A percentile compares a stretch with the other conserved stretches of the same genome.
phyloP scores from a whole-genome alignment of 129 eudicot genomes.

The Escallonia rubra region DNA sequence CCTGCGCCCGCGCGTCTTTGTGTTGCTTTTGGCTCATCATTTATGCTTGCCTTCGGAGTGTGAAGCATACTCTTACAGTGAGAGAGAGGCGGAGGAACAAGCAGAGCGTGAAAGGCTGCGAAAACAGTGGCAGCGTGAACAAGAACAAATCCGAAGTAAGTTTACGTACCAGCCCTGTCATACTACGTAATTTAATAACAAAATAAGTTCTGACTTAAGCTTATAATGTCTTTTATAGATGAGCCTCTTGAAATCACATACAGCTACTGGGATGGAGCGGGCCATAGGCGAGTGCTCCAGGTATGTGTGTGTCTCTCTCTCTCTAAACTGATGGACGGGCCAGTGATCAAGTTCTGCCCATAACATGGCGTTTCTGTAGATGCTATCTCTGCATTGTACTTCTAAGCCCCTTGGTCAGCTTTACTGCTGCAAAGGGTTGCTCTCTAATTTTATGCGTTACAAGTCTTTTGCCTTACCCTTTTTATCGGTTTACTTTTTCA shows the following conservation, averaged over 20 bases:
- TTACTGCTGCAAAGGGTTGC: too few relatives aligned
- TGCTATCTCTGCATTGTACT: too few relatives aligned
- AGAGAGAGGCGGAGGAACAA: conserved; percentile 99
- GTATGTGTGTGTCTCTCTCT: conserved; percentile 12
- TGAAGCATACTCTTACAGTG: conserved; percentile 89
- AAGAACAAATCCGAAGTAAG: conserved; percentile 80
- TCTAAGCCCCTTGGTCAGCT: too few relatives aligned
- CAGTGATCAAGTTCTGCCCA: background rate
- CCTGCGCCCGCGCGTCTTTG: background rate
- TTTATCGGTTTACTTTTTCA: conserved; percentile 16
- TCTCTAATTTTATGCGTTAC: too few relatives aligned
- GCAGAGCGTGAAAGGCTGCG: conserved; percentile 96
- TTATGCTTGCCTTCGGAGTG: conserved; percentile 45
- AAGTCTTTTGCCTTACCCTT: background rate
- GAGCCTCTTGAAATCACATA: conserved; percentile 98
- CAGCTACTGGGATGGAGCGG: conserved; percentile 99
- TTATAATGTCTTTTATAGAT: conserved; percentile 36
- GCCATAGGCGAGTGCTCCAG: conserved; percentile 93
- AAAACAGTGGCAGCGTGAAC: conserved; percentile 86
- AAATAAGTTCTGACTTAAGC: conserved; percentile 1
- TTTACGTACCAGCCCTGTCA: background rate
- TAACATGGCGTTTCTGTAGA: too few relatives aligned
- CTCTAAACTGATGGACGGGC: background rate
- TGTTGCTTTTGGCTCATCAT: conserved; percentile 26
- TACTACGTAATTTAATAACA: background rate